Conservation (phyloP, 345 rosid genomes). For the Lagerstroemia speciosa region DNA sequence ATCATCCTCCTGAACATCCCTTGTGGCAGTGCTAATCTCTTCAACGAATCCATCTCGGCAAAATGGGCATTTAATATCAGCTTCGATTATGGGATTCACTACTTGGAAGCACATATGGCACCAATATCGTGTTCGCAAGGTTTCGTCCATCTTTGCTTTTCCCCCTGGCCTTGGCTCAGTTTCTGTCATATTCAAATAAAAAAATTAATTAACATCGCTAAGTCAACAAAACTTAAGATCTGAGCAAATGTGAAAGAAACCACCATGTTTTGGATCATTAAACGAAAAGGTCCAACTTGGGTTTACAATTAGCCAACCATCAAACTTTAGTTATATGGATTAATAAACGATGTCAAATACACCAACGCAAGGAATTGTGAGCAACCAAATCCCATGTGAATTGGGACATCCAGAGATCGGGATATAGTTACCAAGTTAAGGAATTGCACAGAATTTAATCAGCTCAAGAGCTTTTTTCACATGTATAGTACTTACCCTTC, state of each 20-base stretch:
- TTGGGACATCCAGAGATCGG: background rate
- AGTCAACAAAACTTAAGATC: background rate
- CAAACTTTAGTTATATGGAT: background rate
- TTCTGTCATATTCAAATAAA: slow-evolving; percentile 2
- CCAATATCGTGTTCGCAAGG: slow-evolving; percentile 39
- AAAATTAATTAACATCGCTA: background rate
- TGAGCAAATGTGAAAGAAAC: background rate
- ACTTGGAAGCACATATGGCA: slow-evolving; percentile 61
- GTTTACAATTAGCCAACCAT: background rate
- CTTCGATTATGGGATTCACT: slow-evolving; percentile 56
- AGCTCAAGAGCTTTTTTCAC: background rate
- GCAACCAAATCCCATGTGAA: background rate
- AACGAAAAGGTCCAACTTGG: background rate
- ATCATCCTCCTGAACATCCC: slow-evolving; percentile 31
- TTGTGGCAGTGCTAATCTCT: slow-evolving; percentile 25
- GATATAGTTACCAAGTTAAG: background rate
- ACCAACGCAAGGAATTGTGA: background rate
- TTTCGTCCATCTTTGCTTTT: slow-evolving; percentile 26
- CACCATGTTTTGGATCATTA: background rate
- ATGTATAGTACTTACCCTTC: background rate
- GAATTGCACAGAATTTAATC: too few relatives aligned
- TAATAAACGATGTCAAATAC: background rate
- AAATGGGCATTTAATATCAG: slow-evolving; percentile 71
- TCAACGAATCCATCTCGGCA: slow-evolving; percentile 57
- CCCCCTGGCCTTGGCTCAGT: background rate